Conservation (phyloP, 169 alveolate species). For the Plasmodium chabaudi region DNA sequence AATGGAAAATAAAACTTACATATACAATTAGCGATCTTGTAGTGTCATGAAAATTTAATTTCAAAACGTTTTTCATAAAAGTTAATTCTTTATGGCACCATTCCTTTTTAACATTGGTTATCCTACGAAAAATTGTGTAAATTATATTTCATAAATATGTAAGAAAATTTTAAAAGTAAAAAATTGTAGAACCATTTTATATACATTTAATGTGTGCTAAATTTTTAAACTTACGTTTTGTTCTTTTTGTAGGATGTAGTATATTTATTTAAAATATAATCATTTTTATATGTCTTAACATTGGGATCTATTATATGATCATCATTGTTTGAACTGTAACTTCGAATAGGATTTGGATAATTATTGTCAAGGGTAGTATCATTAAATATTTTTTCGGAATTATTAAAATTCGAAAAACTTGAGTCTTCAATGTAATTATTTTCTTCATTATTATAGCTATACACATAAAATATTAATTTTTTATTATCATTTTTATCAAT, state of each 20-base stretch:
- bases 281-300: constrained; percentile 34
- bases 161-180: neutral
- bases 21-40: constrained; percentile 69
- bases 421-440: constrained; percentile 14
- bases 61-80: constrained; percentile 62
- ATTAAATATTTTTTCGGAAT: constrained; percentile 49
- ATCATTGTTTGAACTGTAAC: constrained; percentile 68
- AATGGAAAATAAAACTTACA: constrained; percentile 14
- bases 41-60: constrained; percentile 60
- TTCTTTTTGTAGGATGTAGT: constrained; percentile 58
- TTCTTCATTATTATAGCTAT: constrained; percentile 62
- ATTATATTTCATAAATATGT: neutral
- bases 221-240: constrained; percentile 23
- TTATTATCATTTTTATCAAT: constrained; percentile 73
- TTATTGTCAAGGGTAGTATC: constrained; percentile 19
- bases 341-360: constrained; percentile 3
- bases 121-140: constrained; percentile 21
- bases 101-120: constrained; percentile 68
- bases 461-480: constrained; percentile 39
- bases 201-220: neutral
- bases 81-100: constrained; percentile 71
- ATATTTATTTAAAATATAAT: constrained; percentile 35
- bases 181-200: neutral
- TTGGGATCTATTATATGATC: constrained; percentile 20
- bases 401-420: constrained; percentile 27